phyloP scores from a whole-genome alignment of 2,329 filamentous ascomycete species.

The Cryphonectria japonica region DNA sequence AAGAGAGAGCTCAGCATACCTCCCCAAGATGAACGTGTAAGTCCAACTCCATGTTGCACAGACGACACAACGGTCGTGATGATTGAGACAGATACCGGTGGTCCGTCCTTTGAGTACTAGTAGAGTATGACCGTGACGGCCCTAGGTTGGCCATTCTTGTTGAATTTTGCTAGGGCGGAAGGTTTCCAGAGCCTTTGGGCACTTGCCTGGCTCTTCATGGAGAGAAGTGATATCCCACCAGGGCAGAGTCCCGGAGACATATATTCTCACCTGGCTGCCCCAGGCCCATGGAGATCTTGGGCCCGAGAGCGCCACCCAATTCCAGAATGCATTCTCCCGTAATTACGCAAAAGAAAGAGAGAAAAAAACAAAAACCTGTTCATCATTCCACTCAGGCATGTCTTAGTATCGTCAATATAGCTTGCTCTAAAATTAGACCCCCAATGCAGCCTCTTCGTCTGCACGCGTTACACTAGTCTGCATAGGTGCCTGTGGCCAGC shows the following conservation, averaged over 20 bases:
- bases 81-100: constrained; percentile 1
- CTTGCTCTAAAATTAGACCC: constrained; percentile 10
- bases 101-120: background rate
- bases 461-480: constrained; percentile 8
- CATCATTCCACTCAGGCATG: background rate
- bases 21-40: background rate
- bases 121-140: background rate
- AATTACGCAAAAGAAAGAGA: background rate
- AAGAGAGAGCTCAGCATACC: background rate
- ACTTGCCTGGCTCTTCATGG: background rate
- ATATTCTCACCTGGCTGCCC: background rate
- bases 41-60: constrained; percentile 14
- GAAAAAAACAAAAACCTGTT: background rate
- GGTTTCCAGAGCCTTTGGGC: background rate
- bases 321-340: background rate
- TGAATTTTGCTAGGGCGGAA: background rate
- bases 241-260: background rate
- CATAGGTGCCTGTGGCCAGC: background rate
- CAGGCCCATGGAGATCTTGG: background rate
- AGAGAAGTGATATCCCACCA: background rate
- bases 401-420: constrained; percentile 9
- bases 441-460: constrained; percentile 1
- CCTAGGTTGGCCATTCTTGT: background rate
- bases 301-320: background rate
- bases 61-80: constrained; percentile 3